Conservation (phyloP, 2,329 filamentous ascomycete genomes). For the Botryotinia narcissicola region DNA sequence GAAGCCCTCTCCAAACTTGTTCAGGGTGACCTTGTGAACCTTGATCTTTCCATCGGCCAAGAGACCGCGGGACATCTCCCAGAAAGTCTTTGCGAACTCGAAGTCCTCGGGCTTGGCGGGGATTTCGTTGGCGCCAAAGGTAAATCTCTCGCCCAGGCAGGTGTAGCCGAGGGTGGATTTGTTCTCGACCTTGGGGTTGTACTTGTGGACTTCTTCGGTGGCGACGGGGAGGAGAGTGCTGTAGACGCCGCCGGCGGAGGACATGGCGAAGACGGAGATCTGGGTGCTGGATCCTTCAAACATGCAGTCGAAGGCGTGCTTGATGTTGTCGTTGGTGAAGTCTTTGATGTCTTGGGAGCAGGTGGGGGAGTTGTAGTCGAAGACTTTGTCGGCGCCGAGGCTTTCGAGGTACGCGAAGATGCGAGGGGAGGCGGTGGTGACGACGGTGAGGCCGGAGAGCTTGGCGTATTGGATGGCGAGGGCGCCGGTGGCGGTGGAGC, state of each 20-base stretch:
- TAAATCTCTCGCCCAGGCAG: conserved; percentile 41
- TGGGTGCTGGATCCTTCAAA: conserved; percentile 38
- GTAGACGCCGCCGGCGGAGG: conserved; percentile 41
- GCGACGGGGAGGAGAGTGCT: conserved; percentile 42
- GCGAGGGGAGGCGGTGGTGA: conserved; percentile 47
- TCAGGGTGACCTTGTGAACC: conserved; percentile 36
- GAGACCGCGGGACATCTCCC: conserved; percentile 39
- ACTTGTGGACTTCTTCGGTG: conserved; percentile 43
- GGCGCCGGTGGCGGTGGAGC: conserved; percentile 49
- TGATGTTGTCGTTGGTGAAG: conserved; percentile 45
- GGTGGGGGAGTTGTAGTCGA: conserved; percentile 50
- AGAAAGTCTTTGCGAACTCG: conserved; percentile 43
- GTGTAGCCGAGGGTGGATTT: conserved; percentile 44
- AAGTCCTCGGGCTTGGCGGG: conserved; percentile 36
- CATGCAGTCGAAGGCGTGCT: conserved; percentile 50
- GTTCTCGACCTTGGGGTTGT: conserved; percentile 40
- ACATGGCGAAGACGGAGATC: conserved; percentile 45
- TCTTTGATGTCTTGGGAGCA: conserved; percentile 47
- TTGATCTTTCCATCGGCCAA: conserved; percentile 42
- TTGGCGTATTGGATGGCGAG: conserved; percentile 51
- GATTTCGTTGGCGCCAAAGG: conserved; percentile 24
- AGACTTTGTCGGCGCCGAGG: conserved; percentile 46
- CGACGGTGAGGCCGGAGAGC: conserved; percentile 41
- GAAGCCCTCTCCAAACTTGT: conserved; percentile 37
- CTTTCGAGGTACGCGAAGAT: conserved; percentile 49